Evolutionary conservation across 805 yeast species (phyloP).

Genomic region (Ascoidea asiatica): DNA sequence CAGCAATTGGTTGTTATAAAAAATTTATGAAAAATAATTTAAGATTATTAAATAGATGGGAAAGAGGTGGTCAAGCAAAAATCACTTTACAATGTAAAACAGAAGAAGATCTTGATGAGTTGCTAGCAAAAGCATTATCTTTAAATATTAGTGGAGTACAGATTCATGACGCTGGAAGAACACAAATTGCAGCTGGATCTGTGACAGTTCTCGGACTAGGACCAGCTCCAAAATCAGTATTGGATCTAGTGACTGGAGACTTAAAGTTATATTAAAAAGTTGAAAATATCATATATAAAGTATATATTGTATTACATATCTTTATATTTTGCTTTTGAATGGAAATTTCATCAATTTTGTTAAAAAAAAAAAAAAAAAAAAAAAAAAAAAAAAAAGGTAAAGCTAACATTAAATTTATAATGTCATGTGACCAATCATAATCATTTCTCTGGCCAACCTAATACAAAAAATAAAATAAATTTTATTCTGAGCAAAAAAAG

Average conservation of each 20-base stretch:
- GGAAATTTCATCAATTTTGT: too few species aligned
- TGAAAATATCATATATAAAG: too few species aligned
- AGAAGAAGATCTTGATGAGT: slow-evolving; percentile 56
- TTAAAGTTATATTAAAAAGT: slow-evolving; percentile 67
- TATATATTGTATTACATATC: too few species aligned
- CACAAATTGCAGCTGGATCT: slow-evolving; percentile 92
- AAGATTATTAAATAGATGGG: slow-evolving; percentile 62
- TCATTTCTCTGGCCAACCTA: too few species aligned
- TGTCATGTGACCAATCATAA: too few species aligned
- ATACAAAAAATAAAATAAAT: too few species aligned
- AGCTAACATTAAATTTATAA: too few species aligned
- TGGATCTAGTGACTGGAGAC: slow-evolving; percentile 74
- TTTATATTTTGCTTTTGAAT: too few species aligned
- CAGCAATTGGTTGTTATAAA: slow-evolving; percentile 84
- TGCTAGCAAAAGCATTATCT: slow-evolving; percentile 68
- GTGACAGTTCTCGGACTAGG: slow-evolving; percentile 96
- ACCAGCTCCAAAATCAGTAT: slow-evolving; percentile 76
- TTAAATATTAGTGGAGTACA: slow-evolving; percentile 66
- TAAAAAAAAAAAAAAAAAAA: too few species aligned
- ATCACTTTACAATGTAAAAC: slow-evolving; percentile 68
- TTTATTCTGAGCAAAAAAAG: too few species aligned
- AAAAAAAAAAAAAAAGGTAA: too few species aligned
- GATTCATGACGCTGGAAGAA: slow-evolving; percentile 93
- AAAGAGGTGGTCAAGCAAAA: slow-evolving; percentile 80
- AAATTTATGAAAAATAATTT: slow-evolving; percentile 47